These are phyloP conservation scores for Sergeia podlipaevii DNA, from an alignment of 208 protist genomes.

Conservation along the genomic window DNA sequence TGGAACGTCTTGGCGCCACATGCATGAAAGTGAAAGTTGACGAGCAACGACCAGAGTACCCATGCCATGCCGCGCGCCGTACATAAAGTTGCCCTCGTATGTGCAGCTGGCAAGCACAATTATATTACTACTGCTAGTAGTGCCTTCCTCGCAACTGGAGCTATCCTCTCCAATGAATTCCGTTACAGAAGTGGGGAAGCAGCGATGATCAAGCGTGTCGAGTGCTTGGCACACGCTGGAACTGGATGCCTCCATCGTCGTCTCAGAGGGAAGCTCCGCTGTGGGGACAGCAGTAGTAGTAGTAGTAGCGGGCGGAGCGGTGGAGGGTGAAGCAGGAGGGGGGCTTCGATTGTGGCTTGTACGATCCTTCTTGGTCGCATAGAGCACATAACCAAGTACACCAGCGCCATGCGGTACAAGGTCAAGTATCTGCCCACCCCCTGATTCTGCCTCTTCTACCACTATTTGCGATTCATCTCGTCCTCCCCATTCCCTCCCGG, in stretches of 20 bases:
- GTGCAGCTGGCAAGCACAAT: constrained; percentile 6
- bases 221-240: not conserved
- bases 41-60: constrained; percentile 26
- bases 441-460: too few species aligned
- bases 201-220: not conserved
- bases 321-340: constrained; percentile 1
- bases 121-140: not conserved
- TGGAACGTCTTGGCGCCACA: constrained; percentile 26
- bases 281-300: too few species aligned
- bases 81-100: constrained; percentile 20
- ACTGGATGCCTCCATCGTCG: not conserved
- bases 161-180: not conserved
- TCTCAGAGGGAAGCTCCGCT: not conserved
- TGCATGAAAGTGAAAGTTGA: constrained; percentile 17
- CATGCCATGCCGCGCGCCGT: constrained; percentile 17
- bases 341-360: constrained; percentile 4
- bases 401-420: too few species aligned
- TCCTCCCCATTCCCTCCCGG: too few species aligned
- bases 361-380: too few species aligned
- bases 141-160: not conserved
- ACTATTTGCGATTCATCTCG: too few species aligned
- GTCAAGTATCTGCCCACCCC: too few species aligned
- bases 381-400: too few species aligned
- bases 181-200: not conserved
- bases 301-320: too few species aligned